phyloP scores from a whole-genome alignment of 345 rosid genomes.

The Pistacia atlantica region DNA sequence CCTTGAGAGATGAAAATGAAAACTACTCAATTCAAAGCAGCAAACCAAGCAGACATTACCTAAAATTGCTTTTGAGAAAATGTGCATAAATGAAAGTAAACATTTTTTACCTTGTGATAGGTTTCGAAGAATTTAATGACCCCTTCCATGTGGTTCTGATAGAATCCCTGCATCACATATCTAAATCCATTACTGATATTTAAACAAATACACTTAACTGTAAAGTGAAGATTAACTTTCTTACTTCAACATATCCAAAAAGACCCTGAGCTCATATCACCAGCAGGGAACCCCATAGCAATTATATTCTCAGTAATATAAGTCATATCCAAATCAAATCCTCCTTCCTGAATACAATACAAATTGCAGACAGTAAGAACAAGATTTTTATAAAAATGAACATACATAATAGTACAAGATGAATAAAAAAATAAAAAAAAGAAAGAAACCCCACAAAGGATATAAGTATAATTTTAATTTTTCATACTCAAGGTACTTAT shows the following conservation, averaged over 20 bases:
- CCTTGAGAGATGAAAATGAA: not conserved
- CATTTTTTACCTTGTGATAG: conserved; percentile 68
- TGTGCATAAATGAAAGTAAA: not conserved
- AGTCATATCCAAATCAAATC: conserved; percentile 84
- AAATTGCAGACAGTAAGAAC: not conserved
- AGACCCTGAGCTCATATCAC: conserved; percentile 92
- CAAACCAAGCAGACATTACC: not conserved
- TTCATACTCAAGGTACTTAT: not conserved
- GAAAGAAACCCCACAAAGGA: not conserved
- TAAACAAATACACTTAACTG: not conserved
- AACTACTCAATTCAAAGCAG: not conserved
- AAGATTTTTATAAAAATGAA: not conserved
- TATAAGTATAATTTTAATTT: too few relatives aligned
- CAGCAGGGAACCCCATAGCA: conserved; percentile 99
- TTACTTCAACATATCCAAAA: conserved; percentile 84
- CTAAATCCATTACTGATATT: conserved; percentile 1
- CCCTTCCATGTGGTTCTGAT: conserved; percentile 94
- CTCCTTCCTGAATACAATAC: conserved; percentile 65
- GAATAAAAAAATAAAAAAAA: not conserved
- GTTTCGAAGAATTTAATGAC: conserved; percentile 88
- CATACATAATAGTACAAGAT: not conserved
- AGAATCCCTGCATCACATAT: conserved; percentile 69
- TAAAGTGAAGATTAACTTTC: conserved; percentile 18
- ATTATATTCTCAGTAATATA: conserved; percentile 84
- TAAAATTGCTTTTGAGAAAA: not conserved